Conservation (phyloP, 2,329 filamentous ascomycete species). For the Phialophora expanda region DNA sequence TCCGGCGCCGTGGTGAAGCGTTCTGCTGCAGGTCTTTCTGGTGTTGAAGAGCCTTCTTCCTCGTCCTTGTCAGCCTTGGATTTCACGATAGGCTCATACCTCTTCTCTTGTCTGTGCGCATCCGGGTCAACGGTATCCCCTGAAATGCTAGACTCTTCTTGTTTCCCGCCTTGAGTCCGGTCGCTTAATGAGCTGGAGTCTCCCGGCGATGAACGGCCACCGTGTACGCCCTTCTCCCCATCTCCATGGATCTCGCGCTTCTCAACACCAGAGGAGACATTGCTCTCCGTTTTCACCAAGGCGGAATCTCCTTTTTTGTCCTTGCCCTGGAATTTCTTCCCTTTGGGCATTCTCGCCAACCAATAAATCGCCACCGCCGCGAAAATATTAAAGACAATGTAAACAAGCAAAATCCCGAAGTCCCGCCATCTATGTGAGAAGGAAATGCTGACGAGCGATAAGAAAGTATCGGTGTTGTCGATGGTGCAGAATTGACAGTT, state of each 20-base stretch:
- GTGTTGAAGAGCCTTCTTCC: background rate
- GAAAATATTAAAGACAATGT: constrained; percentile 58
- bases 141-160: background rate
- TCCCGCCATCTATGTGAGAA: constrained; percentile 59
- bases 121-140: background rate
- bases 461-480: constrained; percentile 56
- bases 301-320: constrained; percentile 43
- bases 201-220: background rate
- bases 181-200: constrained; percentile 3
- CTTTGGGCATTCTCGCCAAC: constrained; percentile 58
- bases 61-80: constrained; percentile 2
- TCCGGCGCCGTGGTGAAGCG: constrained; percentile 13
- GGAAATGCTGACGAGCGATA: constrained; percentile 53
- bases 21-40: constrained; percentile 5
- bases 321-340: constrained; percentile 49
- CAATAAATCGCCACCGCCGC: constrained; percentile 60
- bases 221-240: constrained; percentile 10
- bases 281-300: constrained; percentile 23
- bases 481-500: constrained; percentile 59
- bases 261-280: constrained; percentile 6
- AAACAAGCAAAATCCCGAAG: constrained; percentile 61
- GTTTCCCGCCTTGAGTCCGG: background rate
- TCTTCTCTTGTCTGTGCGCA: background rate
- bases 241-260: background rate
- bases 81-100: background rate